Evolutionary conservation across 2,329 filamentous ascomycete genomes (phyloP).

Genomic region (Penicillium occitanis): DNA sequence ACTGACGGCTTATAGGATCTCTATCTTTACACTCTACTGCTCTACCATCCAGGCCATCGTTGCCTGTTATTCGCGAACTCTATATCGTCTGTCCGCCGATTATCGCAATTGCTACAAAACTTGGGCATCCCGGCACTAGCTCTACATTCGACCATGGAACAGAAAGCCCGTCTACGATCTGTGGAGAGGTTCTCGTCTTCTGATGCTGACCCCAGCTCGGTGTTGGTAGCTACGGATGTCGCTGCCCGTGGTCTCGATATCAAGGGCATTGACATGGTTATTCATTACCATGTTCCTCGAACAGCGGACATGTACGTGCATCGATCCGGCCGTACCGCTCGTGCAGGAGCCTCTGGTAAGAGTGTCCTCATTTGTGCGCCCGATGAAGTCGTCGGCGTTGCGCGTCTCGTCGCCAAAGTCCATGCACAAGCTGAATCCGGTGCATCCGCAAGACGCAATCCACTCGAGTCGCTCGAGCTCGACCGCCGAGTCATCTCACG

Average conservation of each 20-base stretch:
- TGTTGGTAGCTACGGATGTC: constrained; percentile 90
- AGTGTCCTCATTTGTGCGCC: constrained; percentile 88
- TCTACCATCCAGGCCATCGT: constrained; percentile 76
- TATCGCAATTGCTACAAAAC: constrained; percentile 80
- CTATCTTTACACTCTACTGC: constrained; percentile 82
- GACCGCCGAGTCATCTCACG: constrained; percentile 75
- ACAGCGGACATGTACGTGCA: constrained; percentile 93
- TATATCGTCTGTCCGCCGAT: constrained; percentile 83
- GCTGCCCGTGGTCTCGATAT: constrained; percentile 94
- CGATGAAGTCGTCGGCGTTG: constrained; percentile 83
- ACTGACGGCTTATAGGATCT: constrained; percentile 62
- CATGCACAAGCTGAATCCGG: constrained; percentile 63
- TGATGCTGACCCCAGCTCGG: constrained; percentile 55
- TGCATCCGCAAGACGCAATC: constrained; percentile 53
- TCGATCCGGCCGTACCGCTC: constrained; percentile 88
- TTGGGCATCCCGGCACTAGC: constrained; percentile 73
- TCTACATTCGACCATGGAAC: constrained; percentile 90
- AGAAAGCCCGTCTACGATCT: constrained; percentile 91
- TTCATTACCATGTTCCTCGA: constrained; percentile 94
- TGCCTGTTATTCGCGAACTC: constrained; percentile 95
- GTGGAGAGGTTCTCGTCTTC: constrained; percentile 81
- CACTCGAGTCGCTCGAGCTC: constrained; percentile 70
- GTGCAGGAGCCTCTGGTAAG: constrained; percentile 72
- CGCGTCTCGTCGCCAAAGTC: constrained; percentile 82
- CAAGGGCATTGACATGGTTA: constrained; percentile 78